Percentiles rank a stretch among this genome's conserved stretches.
Evolutionary conservation across 2,329 filamentous ascomycete genomes (phyloP).

Genomic region (Emydomyces testavorans): DNA sequence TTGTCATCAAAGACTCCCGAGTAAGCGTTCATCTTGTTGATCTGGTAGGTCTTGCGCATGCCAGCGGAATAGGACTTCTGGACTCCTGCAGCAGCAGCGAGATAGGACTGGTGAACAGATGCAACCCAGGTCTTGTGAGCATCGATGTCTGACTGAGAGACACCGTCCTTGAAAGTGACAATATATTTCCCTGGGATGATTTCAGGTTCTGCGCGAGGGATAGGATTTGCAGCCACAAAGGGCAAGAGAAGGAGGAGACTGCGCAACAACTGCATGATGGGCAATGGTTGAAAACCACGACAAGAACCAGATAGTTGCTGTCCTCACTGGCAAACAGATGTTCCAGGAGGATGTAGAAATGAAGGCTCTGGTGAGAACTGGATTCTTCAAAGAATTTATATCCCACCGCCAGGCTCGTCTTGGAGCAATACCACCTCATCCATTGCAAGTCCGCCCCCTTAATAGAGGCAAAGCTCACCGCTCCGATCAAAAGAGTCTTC

Average conservation of each 20-base stretch:
- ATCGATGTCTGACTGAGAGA: constrained; percentile 4
- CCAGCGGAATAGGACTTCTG: constrained; percentile 5
- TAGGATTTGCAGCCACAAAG: constrained; percentile 6
- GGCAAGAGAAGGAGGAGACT: constrained; percentile 5
- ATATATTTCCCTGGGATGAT: constrained; percentile 12
- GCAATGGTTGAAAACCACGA: background rate
- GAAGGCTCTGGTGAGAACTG: no score
- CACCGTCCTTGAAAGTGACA: constrained; percentile 11
- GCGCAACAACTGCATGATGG: constrained; percentile 8
- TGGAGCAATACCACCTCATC: no score
- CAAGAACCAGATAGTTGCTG: no score
- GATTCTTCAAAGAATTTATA: no score
- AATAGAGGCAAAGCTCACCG: no score
- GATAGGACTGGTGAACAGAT: constrained; percentile 10
- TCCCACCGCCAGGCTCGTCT: no score
- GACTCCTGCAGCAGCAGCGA: constrained; percentile 1
- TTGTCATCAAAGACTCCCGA: constrained; percentile 11
- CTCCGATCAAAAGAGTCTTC: no score
- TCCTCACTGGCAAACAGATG: no score
- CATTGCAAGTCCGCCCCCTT: no score
- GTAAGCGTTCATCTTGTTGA: constrained; percentile 12
- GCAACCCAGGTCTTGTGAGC: constrained; percentile 4
- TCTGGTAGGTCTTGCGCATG: constrained; percentile 9
- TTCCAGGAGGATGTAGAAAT: no score
- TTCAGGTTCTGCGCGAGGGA: background rate